Evolutionary conservation across 768 basidiomycete genomes (phyloP).

Genomic region (Lactifluus echinatus): DNA sequence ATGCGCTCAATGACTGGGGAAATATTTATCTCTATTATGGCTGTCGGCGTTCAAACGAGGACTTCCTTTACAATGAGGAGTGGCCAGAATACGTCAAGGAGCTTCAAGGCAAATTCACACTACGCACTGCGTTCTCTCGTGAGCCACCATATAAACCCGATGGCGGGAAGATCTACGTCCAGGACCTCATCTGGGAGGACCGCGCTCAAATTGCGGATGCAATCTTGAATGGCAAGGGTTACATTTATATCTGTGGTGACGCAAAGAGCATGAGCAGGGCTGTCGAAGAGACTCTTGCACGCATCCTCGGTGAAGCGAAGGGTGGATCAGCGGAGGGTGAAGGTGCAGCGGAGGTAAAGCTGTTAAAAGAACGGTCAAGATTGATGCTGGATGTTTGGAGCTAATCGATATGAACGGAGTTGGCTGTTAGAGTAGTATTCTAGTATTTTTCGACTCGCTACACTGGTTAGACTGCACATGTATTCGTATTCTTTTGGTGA

Average conservation of each 20-base stretch:
- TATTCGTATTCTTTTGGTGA: neutral
- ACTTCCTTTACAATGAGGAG: slow-evolving; percentile 92
- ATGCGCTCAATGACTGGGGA: slow-evolving; percentile 94
- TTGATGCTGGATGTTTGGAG: slow-evolving; percentile 88
- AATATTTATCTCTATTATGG: slow-evolving; percentile 93
- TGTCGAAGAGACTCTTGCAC: slow-evolving; percentile 83
- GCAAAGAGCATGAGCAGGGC: slow-evolving; percentile 94
- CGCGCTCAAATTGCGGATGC: slow-evolving; percentile 75
- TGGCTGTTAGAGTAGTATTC: slow-evolving; percentile 1
- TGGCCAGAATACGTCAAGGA: slow-evolving; percentile 85
- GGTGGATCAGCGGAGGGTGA: slow-evolving; percentile 83
- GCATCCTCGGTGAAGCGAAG: slow-evolving; percentile 87
- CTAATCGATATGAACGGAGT: slow-evolving; percentile 29
- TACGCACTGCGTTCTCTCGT: slow-evolving; percentile 88
- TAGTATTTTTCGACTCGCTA: too few relatives aligned
- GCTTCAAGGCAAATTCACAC: slow-evolving; percentile 83
- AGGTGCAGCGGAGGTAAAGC: slow-evolving; percentile 84
- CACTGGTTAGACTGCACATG: slow-evolving; percentile 7
- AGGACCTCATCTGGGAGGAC: slow-evolving; percentile 90
- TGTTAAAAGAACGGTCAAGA: slow-evolving; percentile 89
- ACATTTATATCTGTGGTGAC: slow-evolving; percentile 94
- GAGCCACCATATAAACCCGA: slow-evolving; percentile 80
- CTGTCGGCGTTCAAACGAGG: slow-evolving; percentile 80
- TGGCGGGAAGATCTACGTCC: slow-evolving; percentile 97
- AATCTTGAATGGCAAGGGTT: slow-evolving; percentile 92